Evolutionary conservation across 345 rosid species (phyloP), one percentile per base, ranked within the genome.

Genomic region (Streptanthus diversifolius): DNA sequence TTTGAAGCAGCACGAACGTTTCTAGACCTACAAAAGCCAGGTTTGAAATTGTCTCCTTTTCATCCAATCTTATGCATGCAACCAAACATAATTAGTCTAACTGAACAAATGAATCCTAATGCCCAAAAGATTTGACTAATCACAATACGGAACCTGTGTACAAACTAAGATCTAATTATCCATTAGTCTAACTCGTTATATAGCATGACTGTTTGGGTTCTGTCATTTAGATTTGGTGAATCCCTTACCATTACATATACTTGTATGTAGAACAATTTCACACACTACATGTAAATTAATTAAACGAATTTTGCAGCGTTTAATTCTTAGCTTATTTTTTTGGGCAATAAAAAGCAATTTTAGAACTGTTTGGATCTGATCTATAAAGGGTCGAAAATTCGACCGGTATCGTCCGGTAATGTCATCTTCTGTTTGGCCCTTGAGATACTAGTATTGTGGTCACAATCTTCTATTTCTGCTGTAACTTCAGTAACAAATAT

Each of bases 1-100:
- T 43, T 36, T 72, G 17, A 73, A 73, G 51, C 5, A 45, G 59
- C 52, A 35, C 22, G 7, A 37, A 58, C 60, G 77, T 73, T 65
- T 73, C 65, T 41, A 30, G 19, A 63, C 36, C 29, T 55, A 73
- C 58, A 73, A 63, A 73, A 73, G 66, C 19, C 71, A 45, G 24
- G 59, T 25, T 55, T 45, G 39, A 73, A 65, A 4, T 35, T 64
- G 58, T 64, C 65, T n/a, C 25, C 22, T 49, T 19, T 72, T 40
- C 48, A 17, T 13, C 11, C 5, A 3, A 18, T 17, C 25, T 24
- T 45, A 35, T 48, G 17, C 59, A 35, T 48, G 17, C 59, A 35
- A 60, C 18, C 32, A 19, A 14, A 27, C 43, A 5, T 40, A 5
- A 2, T 8, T 68, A 19, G 54, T 25, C 29, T 18, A 30, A 10